Evolutionary conservation across 179 eudicot species (phyloP), one percentile per base, ranked within the genome.

Genomic region (Silene noctiflora): DNA sequence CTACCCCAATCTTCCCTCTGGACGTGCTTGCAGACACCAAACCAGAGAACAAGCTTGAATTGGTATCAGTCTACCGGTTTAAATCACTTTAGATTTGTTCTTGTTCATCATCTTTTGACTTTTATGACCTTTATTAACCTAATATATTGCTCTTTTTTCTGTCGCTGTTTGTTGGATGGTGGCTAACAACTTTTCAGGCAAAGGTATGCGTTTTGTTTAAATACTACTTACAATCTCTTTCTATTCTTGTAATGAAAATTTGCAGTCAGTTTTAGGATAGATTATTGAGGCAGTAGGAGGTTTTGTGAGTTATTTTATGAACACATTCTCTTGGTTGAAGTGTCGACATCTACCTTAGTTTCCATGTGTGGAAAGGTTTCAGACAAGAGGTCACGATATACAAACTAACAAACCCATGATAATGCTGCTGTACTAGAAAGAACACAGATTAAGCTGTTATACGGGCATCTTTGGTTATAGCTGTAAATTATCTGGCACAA

Each of bases 1-100:
- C 98, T 20, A 91, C 98, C 69, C 95, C 98, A 10, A 83, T 93
- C 61, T 77, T 84, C 20, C 96, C 93, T 19, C 73, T 91, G 73
- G 86, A 90, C 55, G 72, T 91, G 77, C 93, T 91, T 64, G 88
- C 87, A 20, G 95, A 93, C 67, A 84, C 84, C 75, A 82, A 86
- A 66, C 84, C 91, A 0, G 90, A 86, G 81, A 81, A 84, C 75
- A 89, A 88, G 81, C 85, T 91, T 84, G 89, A 87, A 19, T 78
- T 79, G 91, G 97, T 91, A 88, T 29, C 13, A 10, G 39, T 84
- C 56, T 61, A 46, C 59, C 61, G 4, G 22, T 20, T 35, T 20
- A 67, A 22, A 42, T 68, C 33, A 33, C 72, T 59, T 67, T 59
- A 11, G 19, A 17, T 67, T 19, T 72, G 14, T 24, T 55, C 4